Evolutionary conservation across 2,329 filamentous ascomycete genomes (phyloP).

Genomic region (Pseudophaeomoniella oleicola): DNA sequence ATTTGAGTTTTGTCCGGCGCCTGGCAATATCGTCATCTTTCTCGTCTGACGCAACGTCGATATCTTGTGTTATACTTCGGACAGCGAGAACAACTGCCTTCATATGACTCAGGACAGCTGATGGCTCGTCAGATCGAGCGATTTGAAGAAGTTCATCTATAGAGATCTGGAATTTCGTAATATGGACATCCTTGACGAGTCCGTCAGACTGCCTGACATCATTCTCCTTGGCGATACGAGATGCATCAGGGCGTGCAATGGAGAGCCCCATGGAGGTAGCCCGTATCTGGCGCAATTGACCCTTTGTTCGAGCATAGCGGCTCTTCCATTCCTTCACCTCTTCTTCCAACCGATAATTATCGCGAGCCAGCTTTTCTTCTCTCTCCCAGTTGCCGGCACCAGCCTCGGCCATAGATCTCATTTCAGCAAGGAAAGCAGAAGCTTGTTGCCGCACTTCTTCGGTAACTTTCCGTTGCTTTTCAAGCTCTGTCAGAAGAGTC

Average conservation of each 20-base stretch:
- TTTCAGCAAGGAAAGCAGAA: conserved; percentile 70
- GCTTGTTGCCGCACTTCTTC: conserved; percentile 79
- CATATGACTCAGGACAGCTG: conserved; percentile 69
- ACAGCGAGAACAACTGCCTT: conserved; percentile 73
- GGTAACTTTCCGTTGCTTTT: conserved; percentile 66
- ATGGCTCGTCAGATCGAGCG: conserved; percentile 59
- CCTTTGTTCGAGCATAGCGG: conserved; percentile 76
- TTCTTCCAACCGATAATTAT: conserved; percentile 61
- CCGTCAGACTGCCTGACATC: conserved; percentile 59
- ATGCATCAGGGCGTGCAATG: conserved; percentile 24
- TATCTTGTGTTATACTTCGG: conserved; percentile 69
- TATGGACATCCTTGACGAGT: conserved; percentile 75
- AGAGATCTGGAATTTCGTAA: conserved; percentile 88
- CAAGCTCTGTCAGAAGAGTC: conserved; percentile 48
- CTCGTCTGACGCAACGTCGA: conserved; percentile 42
- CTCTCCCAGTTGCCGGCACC: conserved; percentile 66
- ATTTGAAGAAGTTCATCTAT: conserved; percentile 78
- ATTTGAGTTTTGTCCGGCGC: conserved; percentile 57
- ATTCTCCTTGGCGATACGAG: conserved; percentile 50
- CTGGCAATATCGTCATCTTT: conserved; percentile 39
- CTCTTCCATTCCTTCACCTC: conserved; percentile 84
- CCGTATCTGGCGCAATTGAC: conserved; percentile 68
- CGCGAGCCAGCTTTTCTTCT: conserved; percentile 62
- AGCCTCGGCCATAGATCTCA: conserved; percentile 71
- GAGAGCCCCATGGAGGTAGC: conserved; percentile 64